Evolutionary conservation across 106 monocot genomes (phyloP).

Genomic region (Gastrodia elata): DNA sequence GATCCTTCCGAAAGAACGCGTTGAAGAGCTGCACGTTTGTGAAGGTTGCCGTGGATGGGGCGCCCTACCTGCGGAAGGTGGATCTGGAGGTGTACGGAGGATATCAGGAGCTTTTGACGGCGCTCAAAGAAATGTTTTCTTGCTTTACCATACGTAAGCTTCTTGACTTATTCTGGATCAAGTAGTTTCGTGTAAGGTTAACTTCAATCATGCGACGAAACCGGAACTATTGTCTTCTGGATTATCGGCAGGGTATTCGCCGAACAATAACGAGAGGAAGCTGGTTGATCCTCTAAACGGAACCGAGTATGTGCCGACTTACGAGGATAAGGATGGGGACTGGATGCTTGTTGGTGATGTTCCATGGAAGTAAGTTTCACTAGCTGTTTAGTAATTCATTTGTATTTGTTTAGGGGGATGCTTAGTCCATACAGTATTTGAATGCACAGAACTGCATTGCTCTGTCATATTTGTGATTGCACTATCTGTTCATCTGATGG

Average conservation of each 20-base stretch:
- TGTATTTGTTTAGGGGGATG: background rate
- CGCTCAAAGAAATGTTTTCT: constrained; percentile 91
- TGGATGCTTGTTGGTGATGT: constrained; percentile 97
- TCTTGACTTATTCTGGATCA: background rate
- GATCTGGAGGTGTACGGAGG: constrained; percentile 61
- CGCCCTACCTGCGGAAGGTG: constrained; percentile 94
- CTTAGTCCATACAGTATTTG: background rate
- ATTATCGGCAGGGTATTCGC: constrained; percentile 32
- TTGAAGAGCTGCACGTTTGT: constrained; percentile 66
- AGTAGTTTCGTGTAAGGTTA: background rate
- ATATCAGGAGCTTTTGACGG: constrained; percentile 65
- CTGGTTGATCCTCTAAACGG: constrained; percentile 82
- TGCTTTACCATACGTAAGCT: constrained; percentile 62
- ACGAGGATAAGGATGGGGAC: constrained; percentile 93
- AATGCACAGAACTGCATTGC: background rate
- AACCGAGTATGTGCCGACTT: constrained; percentile 77
- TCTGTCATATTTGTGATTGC: background rate
- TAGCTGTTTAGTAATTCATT: background rate
- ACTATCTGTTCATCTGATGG: background rate
- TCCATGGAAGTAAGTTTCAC: constrained; percentile 74
- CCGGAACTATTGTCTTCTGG: background rate
- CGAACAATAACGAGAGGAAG: constrained; percentile 45
- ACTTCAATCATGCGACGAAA: background rate
- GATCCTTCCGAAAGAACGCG: constrained; percentile 58
- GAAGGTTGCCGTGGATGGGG: constrained; percentile 94